A percentile compares a stretch with the other conserved stretches of the same genome.
Evolutionary conservation across 108 stramenopile genomes (phyloP).

Genomic region (Pseudonitzschia multiseries): DNA sequence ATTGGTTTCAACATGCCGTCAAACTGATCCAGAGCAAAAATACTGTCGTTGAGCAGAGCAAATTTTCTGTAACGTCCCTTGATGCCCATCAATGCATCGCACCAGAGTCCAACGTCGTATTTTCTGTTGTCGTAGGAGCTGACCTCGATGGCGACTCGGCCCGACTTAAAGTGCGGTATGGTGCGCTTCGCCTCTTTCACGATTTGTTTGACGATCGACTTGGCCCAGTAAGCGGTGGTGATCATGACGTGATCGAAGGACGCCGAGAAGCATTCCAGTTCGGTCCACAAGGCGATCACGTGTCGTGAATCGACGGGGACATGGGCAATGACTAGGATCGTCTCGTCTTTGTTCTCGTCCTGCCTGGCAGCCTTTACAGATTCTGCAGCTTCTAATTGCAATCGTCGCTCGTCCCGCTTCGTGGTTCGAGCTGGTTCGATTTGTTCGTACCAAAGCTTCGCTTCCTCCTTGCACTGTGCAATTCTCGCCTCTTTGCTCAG

Average conservation of each 20-base stretch:
- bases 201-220: not conserved
- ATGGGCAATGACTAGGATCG: slow-evolving; percentile 42
- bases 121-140: slow-evolving; percentile 26
- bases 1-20: slow-evolving; percentile 14
- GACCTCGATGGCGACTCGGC: slow-evolving; percentile 6
- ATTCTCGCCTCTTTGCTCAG: too few species aligned
- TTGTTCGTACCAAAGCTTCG: too few species aligned
- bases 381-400: too few species aligned
- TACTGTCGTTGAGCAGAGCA: slow-evolving; percentile 17
- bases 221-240: slow-evolving; percentile 10
- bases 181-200: not conserved
- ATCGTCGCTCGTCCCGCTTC: too few species aligned
- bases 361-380: too few species aligned
- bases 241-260: slow-evolving; percentile 1
- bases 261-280: slow-evolving; percentile 33
- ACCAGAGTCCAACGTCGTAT: slow-evolving; percentile 47
- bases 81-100: slow-evolving; percentile 28
- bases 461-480: too few species aligned
- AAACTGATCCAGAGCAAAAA: slow-evolving; percentile 8
- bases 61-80: not conserved
- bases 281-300: slow-evolving; percentile 32
- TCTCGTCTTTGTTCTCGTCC: slow-evolving; percentile 38
- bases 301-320: slow-evolving; percentile 23
- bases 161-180: not conserved
- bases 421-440: too few species aligned